Base-by-base conservation (phyloP, 176 grass and related monocot genomes). In the Avena eriantha region DNA sequence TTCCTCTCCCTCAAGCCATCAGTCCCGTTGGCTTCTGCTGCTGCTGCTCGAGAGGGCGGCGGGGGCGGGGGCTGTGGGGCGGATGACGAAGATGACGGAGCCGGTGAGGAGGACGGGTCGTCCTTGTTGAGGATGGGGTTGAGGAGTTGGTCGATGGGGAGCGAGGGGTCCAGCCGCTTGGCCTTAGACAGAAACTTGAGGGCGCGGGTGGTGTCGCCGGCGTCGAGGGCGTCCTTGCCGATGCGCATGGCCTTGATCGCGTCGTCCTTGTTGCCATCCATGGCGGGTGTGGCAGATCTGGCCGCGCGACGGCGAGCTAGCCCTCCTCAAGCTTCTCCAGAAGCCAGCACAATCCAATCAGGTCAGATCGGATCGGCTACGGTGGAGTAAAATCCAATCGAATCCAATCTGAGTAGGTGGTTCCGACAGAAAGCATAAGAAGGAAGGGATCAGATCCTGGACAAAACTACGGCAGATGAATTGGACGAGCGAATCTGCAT, bases 191-290 rank as follows among this genome's bases (percentile, higher is more conserved):
- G 67, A 77, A 99, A 99, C 78, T 96, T 99, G 63, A 94, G 14
- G 75, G 97, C 97, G 22, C 97, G 92, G 17, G 77, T 14, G 23
- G 67, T 87, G 56, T 99, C 97, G 6, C 94, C 94, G 5, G 83
- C 86, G 14, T 91, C 86, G 48, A 96, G 70, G 43, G 97, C 94
- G 9, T 72, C 80, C 83, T 87, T 94, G 16, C 87, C 97, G 70
- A 99, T 99, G 50, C 94, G 87, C 84, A 99, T 72, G 90, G 94
- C 96, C 82, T 96, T 96, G 78, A 45, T 79, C 2, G 97, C 97
- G 70, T 99, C 97, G 78, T 96, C 97, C 83, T 96, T 99, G 94
- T 99, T 99, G 50, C 97, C 94, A 8, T 99, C 97, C 97, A 99
- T 99, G 73, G 49, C 59, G n/a, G n/a, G 12, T 4, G 55, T 39